Conservation (phyloP, 2,329 filamentous ascomycete species). For the Tricladium varicosporioides region DNA sequence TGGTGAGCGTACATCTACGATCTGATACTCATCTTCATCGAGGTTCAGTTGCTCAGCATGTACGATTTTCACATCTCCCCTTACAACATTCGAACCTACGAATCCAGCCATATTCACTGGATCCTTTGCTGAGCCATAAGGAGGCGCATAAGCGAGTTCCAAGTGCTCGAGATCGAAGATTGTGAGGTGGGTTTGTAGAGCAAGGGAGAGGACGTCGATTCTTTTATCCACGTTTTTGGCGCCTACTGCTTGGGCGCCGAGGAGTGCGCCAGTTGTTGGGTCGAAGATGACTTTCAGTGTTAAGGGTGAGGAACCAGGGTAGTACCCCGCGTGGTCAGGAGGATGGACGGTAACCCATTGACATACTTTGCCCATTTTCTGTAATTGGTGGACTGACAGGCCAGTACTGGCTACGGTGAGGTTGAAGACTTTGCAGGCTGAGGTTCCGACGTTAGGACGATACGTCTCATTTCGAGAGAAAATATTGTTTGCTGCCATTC, state of each 20-base stretch:
- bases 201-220: no score
- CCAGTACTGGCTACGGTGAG: slow-evolving; percentile 25
- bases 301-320: slow-evolving; percentile 23
- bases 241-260: slow-evolving; percentile 28
- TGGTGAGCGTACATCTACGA: no score
- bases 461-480: slow-evolving; percentile 19
- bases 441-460: slow-evolving; percentile 26
- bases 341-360: slow-evolving; percentile 30
- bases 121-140: no score
- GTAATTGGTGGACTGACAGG: slow-evolving; percentile 16
- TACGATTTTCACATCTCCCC: no score
- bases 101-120: no score
- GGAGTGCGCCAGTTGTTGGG: slow-evolving; percentile 17
- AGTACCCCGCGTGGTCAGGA: slow-evolving; percentile 29
- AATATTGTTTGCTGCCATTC: slow-evolving; percentile 29
- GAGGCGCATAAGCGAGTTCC: no score
- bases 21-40: no score
- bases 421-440: slow-evolving; percentile 26
- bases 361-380: slow-evolving; percentile 5
- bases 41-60: no score
- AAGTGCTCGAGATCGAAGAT: no score
- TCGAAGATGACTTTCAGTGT: slow-evolving; percentile 26
- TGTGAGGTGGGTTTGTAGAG: no score
- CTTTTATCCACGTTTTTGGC: no score
- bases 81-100: no score